Conservation (phyloP, 306 rosid species). For the Citrullus colocynthis region DNA sequence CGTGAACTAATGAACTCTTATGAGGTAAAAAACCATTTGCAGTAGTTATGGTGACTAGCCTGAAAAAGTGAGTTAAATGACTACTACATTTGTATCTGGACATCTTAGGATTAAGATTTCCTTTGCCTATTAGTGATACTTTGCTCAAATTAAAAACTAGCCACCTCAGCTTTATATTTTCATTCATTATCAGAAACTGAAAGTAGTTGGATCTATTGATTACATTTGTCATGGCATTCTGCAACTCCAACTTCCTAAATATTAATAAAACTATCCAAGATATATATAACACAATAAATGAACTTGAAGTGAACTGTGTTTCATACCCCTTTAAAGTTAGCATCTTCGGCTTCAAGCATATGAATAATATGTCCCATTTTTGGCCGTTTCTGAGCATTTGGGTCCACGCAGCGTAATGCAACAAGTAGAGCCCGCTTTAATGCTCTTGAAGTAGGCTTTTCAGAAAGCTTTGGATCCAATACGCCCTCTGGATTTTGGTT, state of each 20-base stretch:
- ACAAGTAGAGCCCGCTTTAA: conserved; percentile 78
- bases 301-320: conserved; percentile 13
- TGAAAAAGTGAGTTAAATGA: not conserved
- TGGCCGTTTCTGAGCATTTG: conserved; percentile 70
- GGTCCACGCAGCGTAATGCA: conserved; percentile 77
- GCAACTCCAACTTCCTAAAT: not conserved
- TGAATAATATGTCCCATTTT: conserved; percentile 84
- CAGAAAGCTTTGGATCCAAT: conserved; percentile 67
- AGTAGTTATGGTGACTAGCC: not conserved
- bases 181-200: conserved; percentile 2
- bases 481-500: conserved; percentile 69
- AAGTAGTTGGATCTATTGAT: not conserved
- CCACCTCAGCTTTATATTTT: not conserved
- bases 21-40: not conserved
- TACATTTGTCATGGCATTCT: not conserved
- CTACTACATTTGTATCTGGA: not conserved
- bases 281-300: not conserved
- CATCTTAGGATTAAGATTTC: not conserved
- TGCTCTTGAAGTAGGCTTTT: conserved; percentile 67
- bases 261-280: not conserved
- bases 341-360: conserved; percentile 91
- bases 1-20: not conserved
- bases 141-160: not conserved
- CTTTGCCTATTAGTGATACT: not conserved
- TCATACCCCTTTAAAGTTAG: conserved; percentile 60